Conservation (phyloP, 2,329 filamentous ascomycete species). For the Periglandula ipomoeae region DNA sequence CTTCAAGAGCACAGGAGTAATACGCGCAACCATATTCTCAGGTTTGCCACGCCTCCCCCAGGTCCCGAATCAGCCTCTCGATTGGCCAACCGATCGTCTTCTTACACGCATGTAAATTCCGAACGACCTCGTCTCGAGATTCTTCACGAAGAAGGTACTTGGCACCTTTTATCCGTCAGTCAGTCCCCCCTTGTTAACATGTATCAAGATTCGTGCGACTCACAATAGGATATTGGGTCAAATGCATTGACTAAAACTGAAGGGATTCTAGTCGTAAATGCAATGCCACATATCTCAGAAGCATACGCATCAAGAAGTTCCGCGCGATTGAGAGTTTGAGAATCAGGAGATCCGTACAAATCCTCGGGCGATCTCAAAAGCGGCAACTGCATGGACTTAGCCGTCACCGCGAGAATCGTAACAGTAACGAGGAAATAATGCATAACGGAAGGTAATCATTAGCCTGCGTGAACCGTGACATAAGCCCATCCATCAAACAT, state of each 20-base stretch:
- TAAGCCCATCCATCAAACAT: conserved; percentile 4
- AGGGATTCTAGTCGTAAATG: conserved; percentile 32
- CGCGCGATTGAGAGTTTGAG: conserved; percentile 5
- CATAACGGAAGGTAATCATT: conserved; percentile 26
- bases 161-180: conserved; percentile 14
- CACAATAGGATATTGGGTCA: conserved; percentile 28
- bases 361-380: neutral
- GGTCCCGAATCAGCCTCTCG: conserved; percentile 21
- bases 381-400: conserved; percentile 8
- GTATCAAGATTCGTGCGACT: neutral
- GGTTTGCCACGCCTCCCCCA: conserved; percentile 20
- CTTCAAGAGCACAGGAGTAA: no score
- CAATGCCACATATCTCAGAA: conserved; percentile 31
- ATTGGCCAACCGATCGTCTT: conserved; percentile 30
- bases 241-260: conserved; percentile 38
- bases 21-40: neutral
- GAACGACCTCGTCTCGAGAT: conserved; percentile 22
- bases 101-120: conserved; percentile 24
- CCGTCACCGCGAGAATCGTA: conserved; percentile 20
- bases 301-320: conserved; percentile 25
- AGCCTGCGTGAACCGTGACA: neutral
- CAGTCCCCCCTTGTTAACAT: neutral
- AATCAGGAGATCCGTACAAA: neutral
- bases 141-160: conserved; percentile 19
- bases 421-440: conserved; percentile 33